Conservation (phyloP, 2,329 filamentous ascomycete genomes). For the Lasiodiplodia gonubiensis region DNA sequence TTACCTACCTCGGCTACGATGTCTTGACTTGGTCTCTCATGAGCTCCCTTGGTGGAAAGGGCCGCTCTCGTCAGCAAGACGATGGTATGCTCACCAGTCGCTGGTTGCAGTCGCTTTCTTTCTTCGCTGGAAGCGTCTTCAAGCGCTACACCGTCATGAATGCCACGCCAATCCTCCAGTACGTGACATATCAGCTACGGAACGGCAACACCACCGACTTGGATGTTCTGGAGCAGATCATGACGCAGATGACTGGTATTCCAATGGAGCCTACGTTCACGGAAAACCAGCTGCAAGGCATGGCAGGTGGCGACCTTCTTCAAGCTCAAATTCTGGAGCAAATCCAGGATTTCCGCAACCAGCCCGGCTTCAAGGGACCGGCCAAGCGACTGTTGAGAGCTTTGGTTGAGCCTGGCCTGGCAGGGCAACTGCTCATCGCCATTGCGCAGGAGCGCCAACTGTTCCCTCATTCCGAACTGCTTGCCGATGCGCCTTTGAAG, state of each 20-base stretch:
- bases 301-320: constrained; percentile 83
- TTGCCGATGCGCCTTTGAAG: constrained; percentile 82
- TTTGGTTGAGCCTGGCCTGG: constrained; percentile 77
- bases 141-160: constrained; percentile 84
- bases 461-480: constrained; percentile 77
- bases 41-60: constrained; percentile 67
- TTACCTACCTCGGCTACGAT: constrained; percentile 90
- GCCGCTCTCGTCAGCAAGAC: constrained; percentile 64
- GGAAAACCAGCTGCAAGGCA: constrained; percentile 82
- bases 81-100: constrained; percentile 80
- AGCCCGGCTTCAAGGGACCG: constrained; percentile 62
- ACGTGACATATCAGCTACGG: constrained; percentile 83
- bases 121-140: constrained; percentile 91
- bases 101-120: constrained; percentile 88
- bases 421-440: constrained; percentile 82
- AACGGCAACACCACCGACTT: constrained; percentile 87
- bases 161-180: constrained; percentile 83
- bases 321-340: constrained; percentile 78
- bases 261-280: constrained; percentile 86
- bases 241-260: constrained; percentile 92
- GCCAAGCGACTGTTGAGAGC: constrained; percentile 81
- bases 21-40: constrained; percentile 92
- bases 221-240: constrained; percentile 87
- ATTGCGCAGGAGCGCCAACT: constrained; percentile 88
- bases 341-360: constrained; percentile 79